Percentiles rank a stretch among this genome's conserved stretches.
Evolutionary conservation across 352 stramenopile species (phyloP).

Genomic region (Pythium periplocum): DNA sequence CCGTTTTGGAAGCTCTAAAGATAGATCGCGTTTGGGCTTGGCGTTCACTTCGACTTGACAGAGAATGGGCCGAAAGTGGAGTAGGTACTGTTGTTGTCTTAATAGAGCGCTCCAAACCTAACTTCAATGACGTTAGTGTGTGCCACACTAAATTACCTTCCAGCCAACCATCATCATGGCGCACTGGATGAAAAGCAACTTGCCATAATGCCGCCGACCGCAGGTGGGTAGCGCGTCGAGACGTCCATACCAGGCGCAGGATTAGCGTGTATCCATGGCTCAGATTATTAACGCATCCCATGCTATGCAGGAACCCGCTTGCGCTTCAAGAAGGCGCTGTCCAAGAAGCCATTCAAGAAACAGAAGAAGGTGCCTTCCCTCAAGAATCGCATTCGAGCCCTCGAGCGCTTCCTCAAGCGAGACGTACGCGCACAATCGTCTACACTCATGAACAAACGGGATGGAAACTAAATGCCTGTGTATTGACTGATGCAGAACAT

Average conservation of each 20-base stretch:
- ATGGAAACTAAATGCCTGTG: background rate
- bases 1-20: no score
- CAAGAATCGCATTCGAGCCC: conserved; percentile 78
- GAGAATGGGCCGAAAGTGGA: no score
- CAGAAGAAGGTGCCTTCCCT: conserved; percentile 76
- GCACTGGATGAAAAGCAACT: conserved; percentile 16
- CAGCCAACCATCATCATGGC: conserved; percentile 10
- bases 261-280: no score
- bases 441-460: background rate
- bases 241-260: no score
- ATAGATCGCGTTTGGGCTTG: no score
- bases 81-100: no score
- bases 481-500: conserved; percentile 9
- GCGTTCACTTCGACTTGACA: no score
- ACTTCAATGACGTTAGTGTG: conserved; percentile 9
- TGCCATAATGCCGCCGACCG: conserved; percentile 41
- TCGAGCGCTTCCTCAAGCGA: conserved; percentile 77
- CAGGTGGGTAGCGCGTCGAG: conserved; percentile 19
- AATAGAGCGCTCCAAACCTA: no score
- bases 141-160: conserved; percentile 7
- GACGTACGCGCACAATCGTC: conserved; percentile 9
- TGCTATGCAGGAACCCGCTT: conserved; percentile 49
- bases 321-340: conserved; percentile 54
- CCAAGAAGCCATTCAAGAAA: conserved; percentile 37
- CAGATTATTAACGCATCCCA: no score